phyloP scores from a whole-genome alignment of 2,329 filamentous ascomycete genomes.

The Magnaporthiopsis incrustans region DNA sequence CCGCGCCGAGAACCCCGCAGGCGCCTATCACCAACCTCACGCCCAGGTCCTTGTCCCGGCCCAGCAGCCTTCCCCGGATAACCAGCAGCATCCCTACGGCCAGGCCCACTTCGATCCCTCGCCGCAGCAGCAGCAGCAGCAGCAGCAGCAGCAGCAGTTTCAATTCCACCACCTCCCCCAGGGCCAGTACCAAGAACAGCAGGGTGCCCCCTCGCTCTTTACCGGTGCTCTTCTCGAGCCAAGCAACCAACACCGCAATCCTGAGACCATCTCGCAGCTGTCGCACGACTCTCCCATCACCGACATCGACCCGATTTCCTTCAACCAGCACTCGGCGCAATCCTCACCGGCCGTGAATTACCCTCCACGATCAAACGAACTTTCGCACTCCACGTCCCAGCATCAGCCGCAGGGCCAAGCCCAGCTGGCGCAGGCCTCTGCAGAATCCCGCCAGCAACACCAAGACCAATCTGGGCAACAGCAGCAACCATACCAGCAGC shows the following conservation, averaged over 20 bases:
- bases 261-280: slow-evolving; percentile 54
- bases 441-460: slow-evolving; percentile 15
- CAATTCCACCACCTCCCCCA: slow-evolving; percentile 18
- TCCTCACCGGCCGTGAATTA: slow-evolving; percentile 33
- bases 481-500: slow-evolving; percentile 18
- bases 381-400: slow-evolving; percentile 22
- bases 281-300: slow-evolving; percentile 52
- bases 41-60: slow-evolving; percentile 24
- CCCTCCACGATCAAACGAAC: slow-evolving; percentile 27
- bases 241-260: slow-evolving; percentile 37
- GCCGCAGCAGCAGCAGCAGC: slow-evolving; percentile 8
- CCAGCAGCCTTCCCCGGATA: slow-evolving; percentile 27
- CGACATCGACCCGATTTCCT: slow-evolving; percentile 37
- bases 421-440: slow-evolving; percentile 23
- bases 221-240: slow-evolving; percentile 11
- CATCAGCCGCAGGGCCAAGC: slow-evolving; percentile 10
- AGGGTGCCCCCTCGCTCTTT: slow-evolving; percentile 20
- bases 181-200: slow-evolving; percentile 23
- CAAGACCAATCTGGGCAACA: slow-evolving; percentile 20
- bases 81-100: slow-evolving; percentile 25
- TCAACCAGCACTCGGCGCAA: slow-evolving; percentile 34
- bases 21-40: slow-evolving; percentile 32
- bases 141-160: slow-evolving; percentile 19
- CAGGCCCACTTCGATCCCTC: slow-evolving; percentile 33
- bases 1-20: slow-evolving; percentile 29